Conservation (phyloP, 2,329 filamentous ascomycete species). For the Botrytis deweyae region DNA sequence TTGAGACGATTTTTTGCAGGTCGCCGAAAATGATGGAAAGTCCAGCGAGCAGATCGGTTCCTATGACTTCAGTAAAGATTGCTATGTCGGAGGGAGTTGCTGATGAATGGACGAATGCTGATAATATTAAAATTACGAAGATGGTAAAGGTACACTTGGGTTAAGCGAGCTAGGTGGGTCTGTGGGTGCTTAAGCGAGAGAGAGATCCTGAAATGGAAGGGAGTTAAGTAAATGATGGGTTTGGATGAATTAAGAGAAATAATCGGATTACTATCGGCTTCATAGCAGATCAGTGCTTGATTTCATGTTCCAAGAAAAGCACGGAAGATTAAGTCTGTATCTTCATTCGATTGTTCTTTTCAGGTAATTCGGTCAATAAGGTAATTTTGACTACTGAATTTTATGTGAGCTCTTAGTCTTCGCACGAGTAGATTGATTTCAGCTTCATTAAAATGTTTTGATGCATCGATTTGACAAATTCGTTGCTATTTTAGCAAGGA, state of each 20-base stretch:
- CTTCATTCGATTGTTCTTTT: fast-evolving
- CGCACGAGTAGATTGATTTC: fast-evolving
- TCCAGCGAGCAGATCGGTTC: no score
- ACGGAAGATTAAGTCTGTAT: not conserved
- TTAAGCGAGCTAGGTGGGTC: not conserved
- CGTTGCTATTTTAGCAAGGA: no score
- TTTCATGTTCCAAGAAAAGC: fast-evolving
- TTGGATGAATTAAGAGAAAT: not conserved
- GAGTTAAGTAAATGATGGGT: fast-evolving
- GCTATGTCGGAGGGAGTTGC: no score
- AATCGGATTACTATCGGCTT: not conserved
- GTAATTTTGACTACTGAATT: not conserved
- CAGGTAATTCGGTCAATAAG: not conserved
- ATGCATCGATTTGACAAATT: no score
- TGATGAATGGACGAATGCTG: not conserved
- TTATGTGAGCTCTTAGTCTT: not conserved
- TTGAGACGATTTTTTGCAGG: not conserved
- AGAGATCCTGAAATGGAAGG: not conserved
- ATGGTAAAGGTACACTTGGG: not conserved
- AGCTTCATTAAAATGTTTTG: not conserved
- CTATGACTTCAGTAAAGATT: not conserved
- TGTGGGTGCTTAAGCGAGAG: not conserved
- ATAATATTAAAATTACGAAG: not conserved
- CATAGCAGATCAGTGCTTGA: not conserved
- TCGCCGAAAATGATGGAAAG: not conserved